Conservation (phyloP, 805 yeast genomes). For the Nakazawaea pomicola region DNA sequence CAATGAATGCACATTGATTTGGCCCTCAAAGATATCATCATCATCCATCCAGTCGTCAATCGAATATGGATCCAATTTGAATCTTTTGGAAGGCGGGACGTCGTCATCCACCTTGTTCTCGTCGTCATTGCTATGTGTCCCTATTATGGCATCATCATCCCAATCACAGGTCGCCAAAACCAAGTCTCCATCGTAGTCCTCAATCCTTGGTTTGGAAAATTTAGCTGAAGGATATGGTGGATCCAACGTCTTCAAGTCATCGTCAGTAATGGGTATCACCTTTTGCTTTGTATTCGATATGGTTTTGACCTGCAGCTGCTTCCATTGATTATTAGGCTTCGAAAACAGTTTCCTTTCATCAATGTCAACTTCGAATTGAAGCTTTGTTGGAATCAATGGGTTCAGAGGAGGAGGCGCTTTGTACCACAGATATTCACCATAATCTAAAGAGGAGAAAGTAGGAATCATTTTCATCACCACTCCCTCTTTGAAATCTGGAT, state of each 20-base stretch:
- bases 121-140: conserved; percentile 32
- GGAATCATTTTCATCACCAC: conserved; percentile 59
- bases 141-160: conserved; percentile 63
- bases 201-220: conserved; percentile 24
- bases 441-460: conserved; percentile 55
- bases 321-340: conserved; percentile 14
- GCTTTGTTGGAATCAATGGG: conserved; percentile 55
- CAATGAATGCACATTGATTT: conserved; percentile 26
- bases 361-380: conserved; percentile 56
- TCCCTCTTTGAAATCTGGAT: conserved; percentile 56
- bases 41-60: conserved; percentile 47
- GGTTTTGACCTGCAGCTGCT: conserved; percentile 10
- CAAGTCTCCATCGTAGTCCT: conserved; percentile 46
- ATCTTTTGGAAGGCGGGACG: conserved; percentile 17
- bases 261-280: conserved; percentile 22
- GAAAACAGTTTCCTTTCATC: conserved; percentile 53
- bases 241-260: conserved; percentile 22
- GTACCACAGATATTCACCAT: conserved; percentile 48
- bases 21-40: conserved; percentile 75
- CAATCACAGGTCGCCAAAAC: conserved; percentile 71
- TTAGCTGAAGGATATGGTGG: conserved; percentile 15
- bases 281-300: conserved; percentile 17
- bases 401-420: conserved; percentile 38
- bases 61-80: conserved; percentile 27
- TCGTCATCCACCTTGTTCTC: not conserved